Evolutionary conservation across 2,329 filamentous ascomycete species (phyloP).

Genomic region (Cordyceps pruinosa): DNA sequence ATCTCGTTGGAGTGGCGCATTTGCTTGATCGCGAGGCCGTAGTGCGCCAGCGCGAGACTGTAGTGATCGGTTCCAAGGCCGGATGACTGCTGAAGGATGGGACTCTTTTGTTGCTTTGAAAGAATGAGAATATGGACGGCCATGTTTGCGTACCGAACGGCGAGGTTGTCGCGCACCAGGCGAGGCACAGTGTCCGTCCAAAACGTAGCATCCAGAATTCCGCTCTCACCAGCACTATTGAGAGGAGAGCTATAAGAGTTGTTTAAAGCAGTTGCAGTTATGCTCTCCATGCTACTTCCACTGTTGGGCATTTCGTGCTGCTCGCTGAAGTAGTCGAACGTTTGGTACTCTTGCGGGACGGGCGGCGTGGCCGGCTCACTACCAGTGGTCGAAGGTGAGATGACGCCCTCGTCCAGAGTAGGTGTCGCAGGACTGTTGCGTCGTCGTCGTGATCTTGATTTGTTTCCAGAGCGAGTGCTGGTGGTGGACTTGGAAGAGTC

Average conservation of each 20-base stretch:
- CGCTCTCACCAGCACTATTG: neutral
- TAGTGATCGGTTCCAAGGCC: slow-evolving; percentile 20
- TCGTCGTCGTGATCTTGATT: neutral
- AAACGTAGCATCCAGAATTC: slow-evolving; percentile 27
- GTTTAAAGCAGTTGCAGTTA: neutral
- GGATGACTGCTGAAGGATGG: slow-evolving; percentile 7
- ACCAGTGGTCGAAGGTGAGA: slow-evolving; percentile 6
- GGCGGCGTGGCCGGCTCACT: slow-evolving; percentile 9
- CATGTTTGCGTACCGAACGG: slow-evolving; percentile 30
- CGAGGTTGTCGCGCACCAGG: slow-evolving; percentile 25
- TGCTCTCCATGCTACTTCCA: neutral
- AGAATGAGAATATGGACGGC: slow-evolving; percentile 30
- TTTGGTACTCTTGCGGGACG: neutral
- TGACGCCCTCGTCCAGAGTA: neutral
- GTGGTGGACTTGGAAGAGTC: neutral
- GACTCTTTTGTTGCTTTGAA: slow-evolving; percentile 18
- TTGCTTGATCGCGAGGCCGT: slow-evolving; percentile 26
- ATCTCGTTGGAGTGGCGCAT: slow-evolving; percentile 18
- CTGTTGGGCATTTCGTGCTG: neutral
- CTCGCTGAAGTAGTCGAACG: neutral
- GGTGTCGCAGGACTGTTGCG: neutral
- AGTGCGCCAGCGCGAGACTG: slow-evolving; percentile 26
- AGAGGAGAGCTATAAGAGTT: no score
- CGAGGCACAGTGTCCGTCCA: slow-evolving; percentile 30
- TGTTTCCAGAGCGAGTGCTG: neutral